Conservation (phyloP, 2,329 filamentous ascomycete species). For the Fusarium sp. region DNA sequence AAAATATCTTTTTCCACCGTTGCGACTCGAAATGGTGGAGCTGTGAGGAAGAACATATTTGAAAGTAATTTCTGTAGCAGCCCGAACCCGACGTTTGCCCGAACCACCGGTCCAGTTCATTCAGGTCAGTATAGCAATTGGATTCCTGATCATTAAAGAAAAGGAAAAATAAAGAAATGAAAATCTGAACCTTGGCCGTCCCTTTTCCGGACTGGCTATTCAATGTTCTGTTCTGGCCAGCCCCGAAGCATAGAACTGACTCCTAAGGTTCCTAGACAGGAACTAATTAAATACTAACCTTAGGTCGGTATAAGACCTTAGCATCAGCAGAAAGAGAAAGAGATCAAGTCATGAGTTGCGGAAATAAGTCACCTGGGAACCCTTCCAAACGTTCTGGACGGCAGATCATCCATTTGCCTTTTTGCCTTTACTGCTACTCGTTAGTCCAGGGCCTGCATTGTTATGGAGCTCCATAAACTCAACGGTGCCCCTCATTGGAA, state of each 20-base stretch:
- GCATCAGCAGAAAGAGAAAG: neutral
- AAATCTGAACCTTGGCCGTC: neutral
- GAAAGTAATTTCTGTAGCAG: neutral
- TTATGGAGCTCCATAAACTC: slow-evolving; percentile 12
- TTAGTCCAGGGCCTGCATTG: slow-evolving; percentile 13
- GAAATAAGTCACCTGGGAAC: neutral
- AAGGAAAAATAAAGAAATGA: neutral
- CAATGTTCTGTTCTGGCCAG: neutral
- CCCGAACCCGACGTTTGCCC: neutral
- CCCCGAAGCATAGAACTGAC: neutral
- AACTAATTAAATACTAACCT: neutral
- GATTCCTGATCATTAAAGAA: neutral
- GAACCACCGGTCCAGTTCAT: neutral
- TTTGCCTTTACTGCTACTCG: neutral
- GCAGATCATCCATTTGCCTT: slow-evolving; percentile 1
- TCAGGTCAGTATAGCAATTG: neutral
- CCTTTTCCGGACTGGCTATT: neutral
- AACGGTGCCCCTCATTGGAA: slow-evolving; percentile 8
- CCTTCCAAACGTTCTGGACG: neutral
- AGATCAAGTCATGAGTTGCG: neutral
- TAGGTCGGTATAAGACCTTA: neutral
- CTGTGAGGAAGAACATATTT: neutral
- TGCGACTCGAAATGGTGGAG: neutral
- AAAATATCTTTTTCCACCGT: neutral
- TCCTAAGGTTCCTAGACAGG: neutral